Conservation (phyloP, 441 rosid genomes). For the Jatropha multifida region DNA sequence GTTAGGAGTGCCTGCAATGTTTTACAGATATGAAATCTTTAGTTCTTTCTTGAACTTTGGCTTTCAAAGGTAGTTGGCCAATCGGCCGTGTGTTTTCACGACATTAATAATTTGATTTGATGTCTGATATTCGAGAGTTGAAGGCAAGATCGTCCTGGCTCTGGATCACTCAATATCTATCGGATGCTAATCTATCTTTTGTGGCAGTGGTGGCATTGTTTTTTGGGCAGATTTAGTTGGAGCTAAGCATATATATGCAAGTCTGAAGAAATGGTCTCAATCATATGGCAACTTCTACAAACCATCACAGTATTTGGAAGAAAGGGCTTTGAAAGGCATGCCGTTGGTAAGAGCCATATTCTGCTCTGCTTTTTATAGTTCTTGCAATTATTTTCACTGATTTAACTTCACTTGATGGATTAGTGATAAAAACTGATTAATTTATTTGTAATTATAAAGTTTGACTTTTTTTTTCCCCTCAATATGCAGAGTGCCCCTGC, state of each 20-base stretch:
- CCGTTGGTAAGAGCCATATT: conserved; percentile 55
- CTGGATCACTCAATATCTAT: background rate
- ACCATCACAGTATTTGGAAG: conserved; percentile 86
- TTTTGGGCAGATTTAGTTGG: conserved; percentile 85
- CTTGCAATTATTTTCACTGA: no score
- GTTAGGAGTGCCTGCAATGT: background rate
- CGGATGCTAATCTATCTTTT: conserved; percentile 8
- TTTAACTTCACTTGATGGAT: no score
- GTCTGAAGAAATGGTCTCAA: conserved; percentile 72
- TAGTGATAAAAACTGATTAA: no score
- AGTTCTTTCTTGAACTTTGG: background rate
- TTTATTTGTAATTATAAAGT: no score
- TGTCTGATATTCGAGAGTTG: background rate
- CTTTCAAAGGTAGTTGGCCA: background rate
- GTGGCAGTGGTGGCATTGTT: conserved; percentile 77
- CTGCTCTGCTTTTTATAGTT: background rate
- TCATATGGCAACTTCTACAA: conserved; percentile 63
- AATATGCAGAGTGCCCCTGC: conserved; percentile 34
- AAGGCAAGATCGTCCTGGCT: background rate
- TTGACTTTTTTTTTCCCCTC: background rate
- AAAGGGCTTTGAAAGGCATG: conserved; percentile 68
- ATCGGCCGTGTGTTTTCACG: no score
- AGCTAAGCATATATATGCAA: conserved; percentile 51
- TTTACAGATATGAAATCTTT: background rate
- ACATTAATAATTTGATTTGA: background rate